phyloP scores from a whole-genome alignment of 345 rosid species.

The Orychophragmus violaceus region DNA sequence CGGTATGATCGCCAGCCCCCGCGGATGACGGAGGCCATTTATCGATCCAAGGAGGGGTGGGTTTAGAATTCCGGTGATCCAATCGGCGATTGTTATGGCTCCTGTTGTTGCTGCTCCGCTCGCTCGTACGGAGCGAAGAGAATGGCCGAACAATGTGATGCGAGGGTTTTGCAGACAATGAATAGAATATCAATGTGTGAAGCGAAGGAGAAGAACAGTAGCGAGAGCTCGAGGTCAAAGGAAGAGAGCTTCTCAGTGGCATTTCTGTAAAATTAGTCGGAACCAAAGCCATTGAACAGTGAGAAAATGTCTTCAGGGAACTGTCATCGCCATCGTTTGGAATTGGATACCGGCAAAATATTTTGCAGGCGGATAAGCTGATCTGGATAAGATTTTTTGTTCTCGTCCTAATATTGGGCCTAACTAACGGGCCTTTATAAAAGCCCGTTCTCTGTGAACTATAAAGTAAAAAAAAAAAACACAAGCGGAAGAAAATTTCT shows the following conservation, averaged over 20 bases:
- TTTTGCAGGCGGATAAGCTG: no score
- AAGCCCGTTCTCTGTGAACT: background rate
- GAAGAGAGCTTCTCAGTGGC: conserved; percentile 54
- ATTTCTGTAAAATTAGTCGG: conserved; percentile 60
- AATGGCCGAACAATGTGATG: conserved; percentile 32
- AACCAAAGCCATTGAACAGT: conserved; percentile 42
- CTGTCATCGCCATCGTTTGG: conserved; percentile 28
- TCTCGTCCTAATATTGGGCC: background rate
- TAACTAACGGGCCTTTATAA: background rate
- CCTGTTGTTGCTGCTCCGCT: conserved; percentile 19
- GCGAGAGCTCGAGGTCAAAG: conserved; percentile 42
- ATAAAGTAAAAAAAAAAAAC: background rate
- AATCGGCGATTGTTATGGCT: conserved; percentile 26
- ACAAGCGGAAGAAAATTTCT: background rate
- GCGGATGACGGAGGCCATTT: conserved; percentile 36
- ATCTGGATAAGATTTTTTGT: background rate
- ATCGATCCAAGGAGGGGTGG: conserved; percentile 49
- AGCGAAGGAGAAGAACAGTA: conserved; percentile 35
- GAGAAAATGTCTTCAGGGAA: background rate
- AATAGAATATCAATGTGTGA: conserved; percentile 34
- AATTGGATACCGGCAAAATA: conserved; percentile 49
- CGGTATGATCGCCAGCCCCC: conserved; percentile 6
- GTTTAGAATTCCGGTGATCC: conserved; percentile 27
- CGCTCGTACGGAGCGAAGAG: conserved; percentile 35
- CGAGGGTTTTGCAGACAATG: conserved; percentile 34